These are phyloP conservation scores for Acanthochlamys bracteata DNA, from an alignment of 106 monocot species.

Conservation along the genomic window DNA sequence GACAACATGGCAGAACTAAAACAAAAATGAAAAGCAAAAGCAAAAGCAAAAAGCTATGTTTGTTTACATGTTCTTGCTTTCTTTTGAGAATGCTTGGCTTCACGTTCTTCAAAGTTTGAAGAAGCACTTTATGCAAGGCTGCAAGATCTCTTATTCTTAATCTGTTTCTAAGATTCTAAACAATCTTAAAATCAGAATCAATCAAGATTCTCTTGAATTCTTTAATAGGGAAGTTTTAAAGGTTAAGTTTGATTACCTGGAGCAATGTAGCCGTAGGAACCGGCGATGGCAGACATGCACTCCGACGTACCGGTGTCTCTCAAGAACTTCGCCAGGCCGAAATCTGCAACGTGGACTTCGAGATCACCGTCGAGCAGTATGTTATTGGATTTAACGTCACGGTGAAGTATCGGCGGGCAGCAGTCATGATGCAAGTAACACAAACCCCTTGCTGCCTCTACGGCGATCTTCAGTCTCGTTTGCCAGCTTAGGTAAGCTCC, in stretches of 20 bases:
- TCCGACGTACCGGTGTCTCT: constrained; percentile 40
- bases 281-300: constrained; percentile 70
- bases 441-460: constrained; percentile 50
- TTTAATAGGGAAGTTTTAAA: not conserved
- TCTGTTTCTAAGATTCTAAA: no score
- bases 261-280: constrained; percentile 69
- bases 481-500: constrained; percentile 34
- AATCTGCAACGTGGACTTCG: constrained; percentile 59
- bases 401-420: constrained; percentile 41
- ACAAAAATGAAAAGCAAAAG: no score
- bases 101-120: no score
- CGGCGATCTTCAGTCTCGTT: constrained; percentile 32
- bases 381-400: constrained; percentile 67
- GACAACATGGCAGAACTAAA: no score
- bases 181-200: no score
- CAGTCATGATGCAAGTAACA: constrained; percentile 62
- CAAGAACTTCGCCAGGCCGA: constrained; percentile 59
- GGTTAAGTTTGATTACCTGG: constrained; percentile 27
- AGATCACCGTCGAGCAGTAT: constrained; percentile 38
- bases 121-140: no score
- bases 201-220: no score
- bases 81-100: no score
- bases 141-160: no score
- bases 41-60: no score
- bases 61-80: no score